Percentiles rank a stretch among this genome's conserved stretches.
Conservation (phyloP, 2,329 filamentous ascomycete genomes). For the Metarhizium album region DNA sequence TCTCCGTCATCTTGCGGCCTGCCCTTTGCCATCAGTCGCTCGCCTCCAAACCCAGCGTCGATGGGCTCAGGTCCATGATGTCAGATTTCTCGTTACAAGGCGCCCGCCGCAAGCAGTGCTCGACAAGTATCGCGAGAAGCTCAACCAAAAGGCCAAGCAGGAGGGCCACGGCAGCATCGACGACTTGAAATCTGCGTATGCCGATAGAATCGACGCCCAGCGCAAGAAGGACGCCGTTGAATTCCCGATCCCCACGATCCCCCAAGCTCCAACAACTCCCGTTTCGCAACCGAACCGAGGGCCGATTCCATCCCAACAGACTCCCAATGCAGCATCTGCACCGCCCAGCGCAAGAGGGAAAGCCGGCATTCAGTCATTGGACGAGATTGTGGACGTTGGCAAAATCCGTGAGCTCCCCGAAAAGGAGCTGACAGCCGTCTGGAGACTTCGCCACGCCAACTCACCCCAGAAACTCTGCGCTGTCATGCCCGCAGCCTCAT, state of each 20-base stretch:
- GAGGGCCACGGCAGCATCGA: conserved; percentile 61
- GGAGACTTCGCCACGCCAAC: conserved; percentile 76
- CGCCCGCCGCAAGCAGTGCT: conserved; percentile 55
- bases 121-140: conserved; percentile 81
- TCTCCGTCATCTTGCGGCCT: conserved; percentile 34
- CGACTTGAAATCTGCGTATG: conserved; percentile 71
- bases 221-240: conserved; percentile 54
- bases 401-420: conserved; percentile 64
- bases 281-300: conserved; percentile 24
- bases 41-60: conserved; percentile 50
- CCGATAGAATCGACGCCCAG: conserved; percentile 67
- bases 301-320: conserved; percentile 17
- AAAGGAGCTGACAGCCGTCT: conserved; percentile 77
- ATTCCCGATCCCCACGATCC: conserved; percentile 25
- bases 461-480: conserved; percentile 74
- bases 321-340: conserved; percentile 6
- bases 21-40: conserved; percentile 21
- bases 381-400: conserved; percentile 59
- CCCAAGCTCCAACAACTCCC: conserved; percentile 25
- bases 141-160: conserved; percentile 68
- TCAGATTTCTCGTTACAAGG: conserved; percentile 79
- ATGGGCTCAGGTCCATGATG: conserved; percentile 87
- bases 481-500: conserved; percentile 63
- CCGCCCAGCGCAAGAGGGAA: background rate
- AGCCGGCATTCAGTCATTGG: conserved; percentile 32